Evolutionary conservation across 73 alveolate genomes (phyloP), one percentile per base, ranked within the genome.

Genomic region (Effrenium voratum): DNA sequence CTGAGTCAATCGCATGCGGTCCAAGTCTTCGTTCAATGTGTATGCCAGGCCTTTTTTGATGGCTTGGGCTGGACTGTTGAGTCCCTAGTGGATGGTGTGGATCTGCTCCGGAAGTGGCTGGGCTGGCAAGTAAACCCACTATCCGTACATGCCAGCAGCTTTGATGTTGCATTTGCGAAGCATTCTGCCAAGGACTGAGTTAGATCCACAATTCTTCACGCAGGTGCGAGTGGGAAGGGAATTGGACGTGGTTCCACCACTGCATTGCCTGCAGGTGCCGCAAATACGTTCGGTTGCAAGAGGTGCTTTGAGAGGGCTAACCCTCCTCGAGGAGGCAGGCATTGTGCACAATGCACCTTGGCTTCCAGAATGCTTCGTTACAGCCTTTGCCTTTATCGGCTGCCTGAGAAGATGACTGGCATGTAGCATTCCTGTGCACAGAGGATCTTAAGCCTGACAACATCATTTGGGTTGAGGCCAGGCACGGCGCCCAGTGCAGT

Each of bases 21-120:
- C n/a, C n/a, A n/a, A n/a, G n/a, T n/a, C n/a, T n/a, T n/a, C n/a
- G n/a, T n/a, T n/a, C n/a, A n/a, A n/a, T n/a, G n/a, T n/a, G n/a
- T n/a, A n/a, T 32, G 77, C 15, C 77, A 66, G 77, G 77, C 77
- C 12, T 66, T 66, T 24, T 66, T 66, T 66, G 77, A 66, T 5
- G 77, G 77, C 77, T 40, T 66, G 28, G 77, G 77, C 77, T 66
- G 77, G 77, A 66, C 77, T 3, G 77, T 66, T 5, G 77, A 66
- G 40, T 66, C 77, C 1, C 40, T 66, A 32, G 77, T 66, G 28
- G 77, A 66, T 5, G 77, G 77, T 22, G 43, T 66, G 77, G 77
- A 66, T 66, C n/a, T 66, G 77, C 77, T 32, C 43, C 43, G 28
- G 43, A 66, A 66, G 77, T 12, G 8, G 28, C 77, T 32, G 77